Evolutionary conservation across 495 filamentous ascomycete species (phyloP).

Genomic region (Daldinia vernicosa): DNA sequence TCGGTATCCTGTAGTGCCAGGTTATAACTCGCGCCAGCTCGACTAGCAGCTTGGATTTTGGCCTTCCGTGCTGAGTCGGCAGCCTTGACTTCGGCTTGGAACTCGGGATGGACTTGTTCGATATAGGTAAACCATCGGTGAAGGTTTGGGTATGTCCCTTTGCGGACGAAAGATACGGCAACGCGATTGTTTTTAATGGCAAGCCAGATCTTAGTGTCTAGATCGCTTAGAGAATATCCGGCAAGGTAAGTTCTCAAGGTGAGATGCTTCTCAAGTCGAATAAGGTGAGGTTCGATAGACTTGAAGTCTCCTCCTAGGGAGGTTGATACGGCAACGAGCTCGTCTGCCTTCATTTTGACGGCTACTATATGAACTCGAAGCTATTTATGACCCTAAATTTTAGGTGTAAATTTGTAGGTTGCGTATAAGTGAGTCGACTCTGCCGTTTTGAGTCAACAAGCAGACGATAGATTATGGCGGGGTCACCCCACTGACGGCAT

Average conservation of each 20-base stretch:
- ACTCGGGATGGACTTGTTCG: slow-evolving; percentile 79
- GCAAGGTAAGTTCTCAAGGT: slow-evolving; percentile 85
- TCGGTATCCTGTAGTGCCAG: slow-evolving; percentile 88
- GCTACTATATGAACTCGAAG: neutral
- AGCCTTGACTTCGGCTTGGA: slow-evolving; percentile 63
- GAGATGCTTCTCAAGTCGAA: slow-evolving; percentile 85
- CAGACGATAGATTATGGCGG: slow-evolving; percentile 27
- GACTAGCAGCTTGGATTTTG: slow-evolving; percentile 77
- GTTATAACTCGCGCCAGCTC: slow-evolving; percentile 88
- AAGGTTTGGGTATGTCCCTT: slow-evolving; percentile 78
- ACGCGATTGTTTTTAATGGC: slow-evolving; percentile 88
- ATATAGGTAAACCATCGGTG: slow-evolving; percentile 89
- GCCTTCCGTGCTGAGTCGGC: slow-evolving; percentile 70
- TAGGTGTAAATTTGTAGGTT: neutral
- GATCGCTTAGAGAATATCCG: slow-evolving; percentile 79
- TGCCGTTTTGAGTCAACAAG: slow-evolving; percentile 25
- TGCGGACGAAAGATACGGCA: slow-evolving; percentile 79
- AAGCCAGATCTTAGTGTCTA: slow-evolving; percentile 86
- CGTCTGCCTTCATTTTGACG: slow-evolving; percentile 58
- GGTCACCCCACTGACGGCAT: slow-evolving; percentile 37
- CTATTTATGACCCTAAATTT: neutral
- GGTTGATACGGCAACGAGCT: slow-evolving; percentile 57
- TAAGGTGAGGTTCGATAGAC: slow-evolving; percentile 75
- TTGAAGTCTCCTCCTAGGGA: slow-evolving; percentile 77
- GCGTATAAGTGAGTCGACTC: slow-evolving; percentile 7